phyloP scores from a whole-genome alignment of 2,329 filamentous ascomycete genomes.

The Colletotrichum lini region DNA sequence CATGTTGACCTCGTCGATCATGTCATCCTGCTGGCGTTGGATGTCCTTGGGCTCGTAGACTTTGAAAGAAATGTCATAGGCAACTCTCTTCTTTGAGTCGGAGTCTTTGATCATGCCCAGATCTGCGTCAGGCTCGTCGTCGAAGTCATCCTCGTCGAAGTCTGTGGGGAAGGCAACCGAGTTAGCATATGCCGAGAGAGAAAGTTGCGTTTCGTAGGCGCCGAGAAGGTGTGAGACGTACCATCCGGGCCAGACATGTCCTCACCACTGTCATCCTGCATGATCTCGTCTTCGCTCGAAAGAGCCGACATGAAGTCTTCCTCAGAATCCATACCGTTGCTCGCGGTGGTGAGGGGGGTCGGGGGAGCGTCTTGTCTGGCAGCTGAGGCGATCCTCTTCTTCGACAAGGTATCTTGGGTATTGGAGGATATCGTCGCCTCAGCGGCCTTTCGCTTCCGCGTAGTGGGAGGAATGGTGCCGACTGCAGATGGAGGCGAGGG shows the following conservation, averaged over 20 bases:
- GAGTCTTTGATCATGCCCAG: constrained; percentile 73
- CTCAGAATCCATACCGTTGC: constrained; percentile 89
- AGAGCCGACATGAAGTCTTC: constrained; percentile 91
- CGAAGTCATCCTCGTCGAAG: constrained; percentile 70
- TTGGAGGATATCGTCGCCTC: constrained; percentile 72
- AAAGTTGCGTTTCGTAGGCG: constrained; percentile 39
- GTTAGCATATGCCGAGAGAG: constrained; percentile 26
- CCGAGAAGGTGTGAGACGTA: constrained; percentile 49
- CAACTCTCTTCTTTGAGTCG: constrained; percentile 77
- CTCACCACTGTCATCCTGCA: constrained; percentile 85
- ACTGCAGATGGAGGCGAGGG: constrained; percentile 40
- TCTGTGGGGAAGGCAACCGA: constrained; percentile 56
- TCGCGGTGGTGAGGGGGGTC: constrained; percentile 68
- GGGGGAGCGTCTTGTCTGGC: constrained; percentile 61
- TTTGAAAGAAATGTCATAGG: constrained; percentile 88
- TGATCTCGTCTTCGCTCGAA: constrained; percentile 83
- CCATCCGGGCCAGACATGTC: constrained; percentile 70
- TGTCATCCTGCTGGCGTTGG: constrained; percentile 84
- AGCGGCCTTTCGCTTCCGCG: constrained; percentile 75
- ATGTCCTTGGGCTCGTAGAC: constrained; percentile 87
- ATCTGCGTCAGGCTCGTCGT: constrained; percentile 70
- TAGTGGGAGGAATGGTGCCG: constrained; percentile 72
- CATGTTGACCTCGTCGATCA: constrained; percentile 91
- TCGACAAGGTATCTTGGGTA: constrained; percentile 58
- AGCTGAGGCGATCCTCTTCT: constrained; percentile 71